A percentile compares a stretch with the other conserved stretches of the same genome.
Conservation (phyloP, 495 filamentous ascomycete species). For the Collariella sp. region DNA sequence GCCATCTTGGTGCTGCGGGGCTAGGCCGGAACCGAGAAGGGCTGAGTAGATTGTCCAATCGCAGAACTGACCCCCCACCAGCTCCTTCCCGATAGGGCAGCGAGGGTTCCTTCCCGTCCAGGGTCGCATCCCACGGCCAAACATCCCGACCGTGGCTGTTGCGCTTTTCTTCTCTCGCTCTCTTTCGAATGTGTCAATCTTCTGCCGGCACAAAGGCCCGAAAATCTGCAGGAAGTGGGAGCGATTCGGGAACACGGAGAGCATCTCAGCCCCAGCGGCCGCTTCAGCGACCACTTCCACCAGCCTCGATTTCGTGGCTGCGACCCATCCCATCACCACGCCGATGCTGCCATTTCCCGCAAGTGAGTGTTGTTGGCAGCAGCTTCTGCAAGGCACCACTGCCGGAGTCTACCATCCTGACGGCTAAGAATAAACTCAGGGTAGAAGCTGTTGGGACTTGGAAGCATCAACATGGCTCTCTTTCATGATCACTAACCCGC, state of each 20-base stretch:
- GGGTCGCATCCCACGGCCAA: conserved; percentile 3
- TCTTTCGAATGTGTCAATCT: neutral
- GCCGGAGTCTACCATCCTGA: neutral
- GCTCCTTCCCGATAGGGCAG: conserved; percentile 2
- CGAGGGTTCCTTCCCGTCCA: conserved; percentile 4
- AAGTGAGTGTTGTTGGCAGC: neutral
- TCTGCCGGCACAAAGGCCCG: neutral
- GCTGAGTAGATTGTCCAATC: conserved; percentile 10
- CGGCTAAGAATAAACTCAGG: neutral
- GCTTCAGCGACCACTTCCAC: neutral
- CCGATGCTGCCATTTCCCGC: neutral
- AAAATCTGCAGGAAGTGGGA: neutral
- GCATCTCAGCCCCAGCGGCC: neutral
- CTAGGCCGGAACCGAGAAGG: conserved; percentile 8
- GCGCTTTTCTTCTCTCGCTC: neutral
- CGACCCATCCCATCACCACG: neutral
- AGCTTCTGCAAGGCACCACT: conserved; percentile 2
- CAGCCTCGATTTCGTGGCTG: neutral
- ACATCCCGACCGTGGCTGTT: neutral
- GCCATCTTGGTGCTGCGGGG: conserved; percentile 13
- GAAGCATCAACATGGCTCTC: neutral
- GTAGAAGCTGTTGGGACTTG: neutral
- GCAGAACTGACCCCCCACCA: conserved; percentile 4
- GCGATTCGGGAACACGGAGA: neutral
- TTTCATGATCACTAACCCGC: neutral